Conservation (phyloP, 805 yeast species). For the Yarrowia keelungensis region DNA sequence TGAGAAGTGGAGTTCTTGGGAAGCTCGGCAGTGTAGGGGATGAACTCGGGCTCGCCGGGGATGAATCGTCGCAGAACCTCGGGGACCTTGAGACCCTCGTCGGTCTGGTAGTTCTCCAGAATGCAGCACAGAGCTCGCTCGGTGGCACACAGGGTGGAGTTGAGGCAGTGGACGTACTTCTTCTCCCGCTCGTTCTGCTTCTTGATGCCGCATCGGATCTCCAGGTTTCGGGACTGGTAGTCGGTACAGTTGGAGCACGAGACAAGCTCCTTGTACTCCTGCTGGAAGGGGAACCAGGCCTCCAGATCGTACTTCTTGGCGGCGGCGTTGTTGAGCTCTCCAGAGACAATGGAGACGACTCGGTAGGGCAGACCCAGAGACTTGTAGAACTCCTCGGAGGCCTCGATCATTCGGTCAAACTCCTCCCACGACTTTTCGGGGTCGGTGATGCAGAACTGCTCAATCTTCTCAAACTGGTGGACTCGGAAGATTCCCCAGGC, state of each 20-base stretch:
- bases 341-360: constrained; percentile 97
- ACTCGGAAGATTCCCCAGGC: constrained; percentile 99
- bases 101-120: constrained; percentile 97
- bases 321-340: constrained; percentile 98
- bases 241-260: constrained; percentile 99
- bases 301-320: constrained; percentile 98
- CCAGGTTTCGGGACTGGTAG: constrained; percentile 97
- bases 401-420: constrained; percentile 92
- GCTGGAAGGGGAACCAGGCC: constrained; percentile 99
- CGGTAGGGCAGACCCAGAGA: constrained; percentile 93
- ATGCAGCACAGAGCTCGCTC: constrained; percentile 98
- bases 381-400: constrained; percentile 91
- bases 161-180: constrained; percentile 97
- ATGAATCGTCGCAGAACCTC: constrained; percentile 94
- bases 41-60: constrained; percentile 98
- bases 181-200: constrained; percentile 93
- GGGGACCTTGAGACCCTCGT: constrained; percentile 91
- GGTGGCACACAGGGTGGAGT: constrained; percentile 96
- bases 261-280: constrained; percentile 97
- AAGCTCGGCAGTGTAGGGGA: constrained; percentile 87
- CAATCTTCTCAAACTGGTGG: constrained; percentile 97
- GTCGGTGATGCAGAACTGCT: constrained; percentile 94
- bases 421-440: constrained; percentile 98
- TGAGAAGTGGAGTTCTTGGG: constrained; percentile 69
- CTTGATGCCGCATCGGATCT: constrained; percentile 98